A percentile compares a stretch with the other conserved stretches of the same genome.
These are phyloP conservation scores for Rosa hybrid DNA, from an alignment of 331 rosid species.

Conservation along the genomic window DNA sequence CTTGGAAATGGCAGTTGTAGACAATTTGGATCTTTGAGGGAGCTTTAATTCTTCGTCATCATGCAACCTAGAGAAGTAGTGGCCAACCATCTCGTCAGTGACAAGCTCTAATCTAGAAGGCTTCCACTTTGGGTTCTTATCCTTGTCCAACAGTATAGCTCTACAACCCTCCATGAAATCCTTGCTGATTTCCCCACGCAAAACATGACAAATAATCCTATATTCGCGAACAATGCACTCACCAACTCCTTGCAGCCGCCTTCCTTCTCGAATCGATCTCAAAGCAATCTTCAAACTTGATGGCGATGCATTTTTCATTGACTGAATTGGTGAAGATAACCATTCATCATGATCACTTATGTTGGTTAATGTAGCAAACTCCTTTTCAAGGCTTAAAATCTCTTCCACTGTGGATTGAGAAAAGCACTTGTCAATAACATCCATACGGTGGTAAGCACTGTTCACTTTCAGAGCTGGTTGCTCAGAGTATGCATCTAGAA, in stretches of 20 bases:
- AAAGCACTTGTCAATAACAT: constrained; percentile 53
- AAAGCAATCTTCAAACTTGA: not conserved
- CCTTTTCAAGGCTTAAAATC: not conserved
- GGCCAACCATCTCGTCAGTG: not conserved
- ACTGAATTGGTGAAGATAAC: not conserved
- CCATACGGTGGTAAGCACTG: constrained; percentile 60
- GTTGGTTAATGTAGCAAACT: not conserved
- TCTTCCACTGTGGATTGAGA: not conserved
- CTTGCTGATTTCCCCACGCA: not conserved
- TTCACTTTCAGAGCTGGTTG: constrained; percentile 50
- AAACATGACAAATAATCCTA: not conserved
- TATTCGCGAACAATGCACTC: not conserved
- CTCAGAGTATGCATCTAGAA: constrained; percentile 54
- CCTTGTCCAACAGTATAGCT: not conserved
- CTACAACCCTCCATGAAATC: constrained; percentile 5
- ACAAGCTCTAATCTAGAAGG: not conserved
- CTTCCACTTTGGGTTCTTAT: not conserved
- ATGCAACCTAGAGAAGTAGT: not conserved
- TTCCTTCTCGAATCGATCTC: not conserved
- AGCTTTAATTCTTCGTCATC: not conserved
- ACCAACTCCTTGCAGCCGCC: not conserved
- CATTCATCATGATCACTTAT: not conserved
- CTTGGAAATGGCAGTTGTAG: not conserved
- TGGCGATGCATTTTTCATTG: not conserved
- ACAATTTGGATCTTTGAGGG: not conserved